These are phyloP conservation scores for Amaranthus cruentus DNA, from an alignment of 148 eudicot genomes.

Conservation along the genomic window DNA sequence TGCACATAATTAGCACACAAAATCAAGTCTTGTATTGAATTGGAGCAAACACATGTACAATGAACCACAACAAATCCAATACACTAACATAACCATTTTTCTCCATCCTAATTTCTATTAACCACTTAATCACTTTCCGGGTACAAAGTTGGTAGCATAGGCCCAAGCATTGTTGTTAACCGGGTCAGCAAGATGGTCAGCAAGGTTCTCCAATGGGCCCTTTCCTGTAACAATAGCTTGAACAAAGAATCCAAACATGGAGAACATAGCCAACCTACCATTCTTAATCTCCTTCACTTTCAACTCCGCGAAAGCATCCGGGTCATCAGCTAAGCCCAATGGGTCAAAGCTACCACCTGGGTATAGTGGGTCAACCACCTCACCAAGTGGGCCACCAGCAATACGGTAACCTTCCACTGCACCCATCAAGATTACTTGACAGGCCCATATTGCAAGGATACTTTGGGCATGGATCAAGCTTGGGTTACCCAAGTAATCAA, in stretches of 20 bases:
- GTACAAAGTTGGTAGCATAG: conserved; percentile 10
- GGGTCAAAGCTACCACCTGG: conserved; percentile 16
- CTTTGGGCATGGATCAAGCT: conserved; percentile 8
- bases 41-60: neutral
- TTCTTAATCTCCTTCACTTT: conserved; percentile 16
- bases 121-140: neutral
- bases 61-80: neutral
- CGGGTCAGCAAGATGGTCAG: conserved; percentile 9
- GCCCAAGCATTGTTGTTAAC: conserved; percentile 15
- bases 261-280: conserved; percentile 10
- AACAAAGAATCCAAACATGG: conserved; percentile 12
- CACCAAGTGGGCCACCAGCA: conserved; percentile 12
- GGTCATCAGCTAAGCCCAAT: conserved; percentile 10
- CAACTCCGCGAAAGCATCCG: conserved; percentile 12
- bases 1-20: neutral
- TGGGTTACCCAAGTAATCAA: conserved; percentile 15
- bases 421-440: conserved; percentile 9
- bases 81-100: neutral
- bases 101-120: neutral
- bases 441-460: conserved; percentile 10
- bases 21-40: neutral
- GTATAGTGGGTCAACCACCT: conserved; percentile 13
- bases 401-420: conserved; percentile 9
- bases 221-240: conserved; percentile 9
- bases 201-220: conserved; percentile 11